These are phyloP conservation scores for Eutrema japonicum DNA, from an alignment of 345 rosid genomes.

Conservation along the genomic window DNA sequence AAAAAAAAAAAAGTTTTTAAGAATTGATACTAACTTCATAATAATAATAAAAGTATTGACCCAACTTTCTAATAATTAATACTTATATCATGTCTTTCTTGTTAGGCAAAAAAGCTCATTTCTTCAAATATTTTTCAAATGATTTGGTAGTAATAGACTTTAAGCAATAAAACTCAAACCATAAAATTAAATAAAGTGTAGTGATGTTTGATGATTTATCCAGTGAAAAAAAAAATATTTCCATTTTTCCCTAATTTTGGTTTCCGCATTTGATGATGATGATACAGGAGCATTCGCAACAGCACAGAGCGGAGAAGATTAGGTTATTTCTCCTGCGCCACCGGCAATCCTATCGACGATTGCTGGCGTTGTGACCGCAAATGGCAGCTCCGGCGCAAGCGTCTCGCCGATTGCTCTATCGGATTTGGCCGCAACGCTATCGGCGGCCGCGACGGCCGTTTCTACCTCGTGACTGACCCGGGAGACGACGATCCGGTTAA, in stretches of 20 bases:
- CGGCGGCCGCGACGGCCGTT: constrained; percentile 78
- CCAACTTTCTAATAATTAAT: too few species aligned
- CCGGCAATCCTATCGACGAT: constrained; percentile 84
- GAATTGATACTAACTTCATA: too few species aligned
- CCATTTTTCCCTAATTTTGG: not conserved
- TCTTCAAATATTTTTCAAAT: too few species aligned
- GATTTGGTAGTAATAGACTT: too few species aligned
- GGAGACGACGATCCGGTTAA: constrained; percentile 62
- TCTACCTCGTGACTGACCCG: constrained; percentile 63
- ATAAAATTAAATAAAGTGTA: too few species aligned
- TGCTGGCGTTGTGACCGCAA: constrained; percentile 77
- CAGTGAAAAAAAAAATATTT: constrained; percentile 3
- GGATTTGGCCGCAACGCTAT: constrained; percentile 83
- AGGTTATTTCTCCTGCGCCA: constrained; percentile 65
- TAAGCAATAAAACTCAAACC: too few species aligned
- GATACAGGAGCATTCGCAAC: constrained; percentile 65
- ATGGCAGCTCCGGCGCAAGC: constrained; percentile 63
- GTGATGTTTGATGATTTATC: not conserved
- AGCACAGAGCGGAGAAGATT: constrained; percentile 71
- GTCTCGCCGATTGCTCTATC: constrained; percentile 66
- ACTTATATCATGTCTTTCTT: too few species aligned
- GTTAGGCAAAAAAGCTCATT: too few species aligned
- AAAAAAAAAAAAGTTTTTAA: too few species aligned
- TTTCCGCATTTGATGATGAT: not conserved
- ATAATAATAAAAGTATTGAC: too few species aligned